These are phyloP conservation scores for Scedosporium minutisporum DNA, from an alignment of 2,329 filamentous ascomycete species.

Conservation along the genomic window DNA sequence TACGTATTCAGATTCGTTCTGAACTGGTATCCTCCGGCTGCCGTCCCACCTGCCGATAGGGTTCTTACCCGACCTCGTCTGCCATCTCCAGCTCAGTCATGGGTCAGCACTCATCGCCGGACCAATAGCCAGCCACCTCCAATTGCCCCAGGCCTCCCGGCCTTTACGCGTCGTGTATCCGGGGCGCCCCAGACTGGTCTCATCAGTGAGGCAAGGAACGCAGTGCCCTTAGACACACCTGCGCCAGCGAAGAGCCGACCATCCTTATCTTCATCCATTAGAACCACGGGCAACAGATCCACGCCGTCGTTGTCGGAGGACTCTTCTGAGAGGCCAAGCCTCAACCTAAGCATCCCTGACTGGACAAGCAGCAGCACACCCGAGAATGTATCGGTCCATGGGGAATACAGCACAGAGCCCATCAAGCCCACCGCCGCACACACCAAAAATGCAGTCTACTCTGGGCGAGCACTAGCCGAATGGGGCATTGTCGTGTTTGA, in stretches of 20 bases:
- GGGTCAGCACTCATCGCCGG: constrained; percentile 36
- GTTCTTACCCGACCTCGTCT: constrained; percentile 60
- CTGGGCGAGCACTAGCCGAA: constrained; percentile 66
- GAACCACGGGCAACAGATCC: not conserved
- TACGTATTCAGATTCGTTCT: constrained; percentile 69
- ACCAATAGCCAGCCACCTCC: constrained; percentile 28
- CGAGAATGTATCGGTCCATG: not conserved
- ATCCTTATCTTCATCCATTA: constrained; percentile 8
- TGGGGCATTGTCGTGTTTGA: constrained; percentile 69
- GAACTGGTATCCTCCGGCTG: constrained; percentile 48
- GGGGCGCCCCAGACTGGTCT: constrained; percentile 35
- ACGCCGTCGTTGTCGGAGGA: not conserved
- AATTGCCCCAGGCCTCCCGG: constrained; percentile 26
- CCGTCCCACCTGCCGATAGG: constrained; percentile 46
- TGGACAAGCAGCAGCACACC: not conserved
- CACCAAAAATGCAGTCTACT: constrained; percentile 45
- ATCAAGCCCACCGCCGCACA: constrained; percentile 36
- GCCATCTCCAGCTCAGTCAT: constrained; percentile 59
- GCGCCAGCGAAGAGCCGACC: constrained; percentile 14
- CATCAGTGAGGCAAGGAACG: constrained; percentile 41
- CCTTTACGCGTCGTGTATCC: constrained; percentile 37
- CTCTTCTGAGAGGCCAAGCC: not conserved
- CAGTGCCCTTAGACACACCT: constrained; percentile 26
- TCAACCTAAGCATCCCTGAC: not conserved
- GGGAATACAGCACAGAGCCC: constrained; percentile 22